Percentiles rank a stretch among this genome's conserved stretches.
Conservation (phyloP, 2,329 filamentous ascomycete genomes). For the Coniochaeta sp. region DNA sequence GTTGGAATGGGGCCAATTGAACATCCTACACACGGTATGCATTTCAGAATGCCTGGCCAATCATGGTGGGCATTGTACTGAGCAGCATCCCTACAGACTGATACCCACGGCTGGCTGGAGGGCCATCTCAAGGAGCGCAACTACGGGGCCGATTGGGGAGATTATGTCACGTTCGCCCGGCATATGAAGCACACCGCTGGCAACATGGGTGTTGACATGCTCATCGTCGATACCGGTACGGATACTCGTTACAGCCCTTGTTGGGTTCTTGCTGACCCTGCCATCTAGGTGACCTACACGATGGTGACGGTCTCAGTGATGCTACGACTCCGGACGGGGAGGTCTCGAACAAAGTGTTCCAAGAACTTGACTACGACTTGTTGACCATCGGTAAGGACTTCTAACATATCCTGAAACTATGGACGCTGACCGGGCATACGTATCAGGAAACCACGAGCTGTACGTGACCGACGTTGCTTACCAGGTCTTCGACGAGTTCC, state of each 20-base stretch:
- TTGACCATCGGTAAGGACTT: conserved; percentile 28
- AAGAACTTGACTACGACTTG: conserved; percentile 33
- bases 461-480: conserved; percentile 56
- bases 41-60: neutral
- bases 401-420: neutral
- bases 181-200: conserved; percentile 53
- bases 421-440: neutral
- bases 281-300: conserved; percentile 49
- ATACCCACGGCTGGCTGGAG: conserved; percentile 55
- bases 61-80: neutral
- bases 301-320: conserved; percentile 57
- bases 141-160: conserved; percentile 60
- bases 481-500: conserved; percentile 52
- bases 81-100: conserved; percentile 29
- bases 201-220: conserved; percentile 49
- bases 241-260: neutral
- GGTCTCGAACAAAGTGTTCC: conserved; percentile 39
- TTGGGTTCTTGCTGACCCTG: neutral
- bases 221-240: conserved; percentile 52
- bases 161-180: conserved; percentile 53
- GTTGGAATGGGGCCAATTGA: conserved; percentile 57
- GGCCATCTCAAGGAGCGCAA: conserved; percentile 55
- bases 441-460: conserved; percentile 53
- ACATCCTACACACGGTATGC: conserved; percentile 49
- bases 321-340: conserved; percentile 49